Conservation (phyloP, 139 green algal species). For the Closterium sp. region DNA sequence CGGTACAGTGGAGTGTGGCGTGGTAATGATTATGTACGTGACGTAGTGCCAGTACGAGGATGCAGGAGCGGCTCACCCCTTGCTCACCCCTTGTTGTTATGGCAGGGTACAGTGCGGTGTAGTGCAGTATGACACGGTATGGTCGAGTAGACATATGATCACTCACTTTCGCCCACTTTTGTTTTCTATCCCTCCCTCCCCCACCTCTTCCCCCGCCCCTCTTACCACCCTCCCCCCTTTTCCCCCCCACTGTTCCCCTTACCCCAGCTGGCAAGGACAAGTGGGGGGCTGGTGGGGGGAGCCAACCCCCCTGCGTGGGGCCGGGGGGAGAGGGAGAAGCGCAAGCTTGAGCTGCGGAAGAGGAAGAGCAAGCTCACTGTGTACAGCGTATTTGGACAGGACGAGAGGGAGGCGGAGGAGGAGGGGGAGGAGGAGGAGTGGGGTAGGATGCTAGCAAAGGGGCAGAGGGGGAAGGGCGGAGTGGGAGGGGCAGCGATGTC, state of each 20-base stretch:
- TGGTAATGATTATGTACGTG: neutral
- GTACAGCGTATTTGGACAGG: neutral
- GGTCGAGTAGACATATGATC: too few species aligned
- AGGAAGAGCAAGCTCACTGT: neutral
- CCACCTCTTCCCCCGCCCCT: too few species aligned
- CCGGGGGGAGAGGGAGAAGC: conserved; percentile 2
- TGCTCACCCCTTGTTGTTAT: too few species aligned
- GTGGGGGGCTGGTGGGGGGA: conserved; percentile 5
- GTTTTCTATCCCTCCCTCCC: neutral
- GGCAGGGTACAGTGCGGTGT: too few species aligned
- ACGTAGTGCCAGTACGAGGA: neutral
- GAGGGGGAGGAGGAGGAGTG: conserved; percentile 1
- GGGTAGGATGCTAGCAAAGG: neutral
- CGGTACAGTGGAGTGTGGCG: neutral
- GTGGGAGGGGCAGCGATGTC: neutral
- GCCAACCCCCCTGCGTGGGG: conserved; percentile 2
- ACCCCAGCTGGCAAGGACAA: neutral
- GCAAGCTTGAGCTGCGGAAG: neutral
- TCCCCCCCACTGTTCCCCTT: too few species aligned
- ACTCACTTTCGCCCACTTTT: too few species aligned
- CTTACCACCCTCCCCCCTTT: neutral
- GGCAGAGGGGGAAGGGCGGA: neutral
- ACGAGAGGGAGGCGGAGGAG: neutral
- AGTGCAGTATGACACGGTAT: too few species aligned
- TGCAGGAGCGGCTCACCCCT: neutral